Base-by-base conservation (phyloP, 2,329 filamentous ascomycete species). In the Neurospora crassa region DNA sequence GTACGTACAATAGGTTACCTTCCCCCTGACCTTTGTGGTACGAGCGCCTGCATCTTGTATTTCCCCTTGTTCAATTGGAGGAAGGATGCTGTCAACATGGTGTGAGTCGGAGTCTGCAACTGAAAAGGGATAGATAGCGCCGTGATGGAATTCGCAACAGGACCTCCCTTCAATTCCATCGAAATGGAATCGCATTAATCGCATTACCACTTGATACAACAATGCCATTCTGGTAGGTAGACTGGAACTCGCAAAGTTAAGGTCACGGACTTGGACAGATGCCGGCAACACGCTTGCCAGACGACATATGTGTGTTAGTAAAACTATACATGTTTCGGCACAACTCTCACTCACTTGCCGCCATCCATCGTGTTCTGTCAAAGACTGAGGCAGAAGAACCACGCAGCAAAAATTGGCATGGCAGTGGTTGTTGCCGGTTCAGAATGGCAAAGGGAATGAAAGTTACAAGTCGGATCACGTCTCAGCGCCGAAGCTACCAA, bases 1-100 rank as follows among this genome's bases (percentile, higher is more conserved):
- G 29, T 63, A 10, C 8, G 8, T 37, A 11, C 34, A 37, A 7
- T 37, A 37, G 34, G 34, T 8, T 40, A 63, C 53, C 53, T 63
- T 10, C 53, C 53, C 24, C 16, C 29, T n/a, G 53, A 29, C 7
- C 53, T 63, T 63, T 63, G 24, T 63, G 29, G 16, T 37, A 37
- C 34, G 34, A 75, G 71, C 59, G 68, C 71, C 69, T 73, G 71
- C 73, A 63, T 71, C 69, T 70, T 37, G 29, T 37, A 11, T 18
- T 63, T n/a, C 29, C 24, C 12, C 24, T 37, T n/a, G 53, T 37
- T 18, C 10, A 53, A 16, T 29, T 16, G 45, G 45, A 53, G 20
- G 53, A 34, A 10, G 14, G 53, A 18, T 18, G 4, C 16, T 34
- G 53, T 37, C 16, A 29, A 37, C 10, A 37, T 37, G 24, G 53